These are phyloP conservation scores for Trichoderma sp. DNA, from an alignment of 2,329 filamentous ascomycete genomes.

Conservation along the genomic window DNA sequence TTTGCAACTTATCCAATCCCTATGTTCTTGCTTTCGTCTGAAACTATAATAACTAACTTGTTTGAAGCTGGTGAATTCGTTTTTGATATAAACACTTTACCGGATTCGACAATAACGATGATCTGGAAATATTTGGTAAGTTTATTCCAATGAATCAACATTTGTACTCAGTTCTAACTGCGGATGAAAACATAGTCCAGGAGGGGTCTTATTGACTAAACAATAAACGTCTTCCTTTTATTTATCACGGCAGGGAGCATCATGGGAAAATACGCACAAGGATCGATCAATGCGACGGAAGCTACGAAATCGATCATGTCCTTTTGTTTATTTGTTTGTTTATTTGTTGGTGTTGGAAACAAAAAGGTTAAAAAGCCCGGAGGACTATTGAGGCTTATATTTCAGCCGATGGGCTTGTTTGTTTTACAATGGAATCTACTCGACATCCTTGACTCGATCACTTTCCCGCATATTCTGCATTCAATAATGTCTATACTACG, in stretches of 20 bases:
- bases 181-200: neutral
- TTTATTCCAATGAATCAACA: neutral
- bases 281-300: neutral
- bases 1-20: neutral
- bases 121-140: neutral
- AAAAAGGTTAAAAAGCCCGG: no score
- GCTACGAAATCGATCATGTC: neutral
- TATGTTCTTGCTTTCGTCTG: neutral
- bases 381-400: no score
- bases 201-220: neutral
- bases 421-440: neutral
- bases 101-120: neutral
- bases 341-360: no score
- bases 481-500: neutral
- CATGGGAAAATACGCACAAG: neutral
- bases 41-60: neutral
- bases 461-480: neutral
- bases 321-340: neutral
- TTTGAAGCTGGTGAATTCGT: neutral
- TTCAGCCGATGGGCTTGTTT: no score
- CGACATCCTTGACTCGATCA: neutral
- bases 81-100: neutral
- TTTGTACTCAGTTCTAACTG: neutral
- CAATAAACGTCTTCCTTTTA: neutral
- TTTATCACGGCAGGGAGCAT: neutral